Conservation (phyloP, 345 rosid species). For the Chamaenerion angustifolium region DNA sequence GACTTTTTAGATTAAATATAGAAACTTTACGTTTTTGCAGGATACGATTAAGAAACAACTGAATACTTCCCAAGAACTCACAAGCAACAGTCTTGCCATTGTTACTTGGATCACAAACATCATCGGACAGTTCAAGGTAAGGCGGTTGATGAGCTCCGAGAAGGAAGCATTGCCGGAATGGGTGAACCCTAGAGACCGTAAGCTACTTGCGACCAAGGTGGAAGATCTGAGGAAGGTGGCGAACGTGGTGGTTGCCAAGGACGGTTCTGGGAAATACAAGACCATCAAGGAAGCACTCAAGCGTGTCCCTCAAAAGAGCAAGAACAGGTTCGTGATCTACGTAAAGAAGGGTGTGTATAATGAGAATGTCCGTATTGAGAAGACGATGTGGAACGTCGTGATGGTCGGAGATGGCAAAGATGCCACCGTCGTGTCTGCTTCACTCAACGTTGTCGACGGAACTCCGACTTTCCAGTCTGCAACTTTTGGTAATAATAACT, state of each 20-base stretch:
- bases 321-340: slow-evolving; percentile 42
- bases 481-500: slow-evolving; percentile 46
- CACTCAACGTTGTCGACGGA: slow-evolving; percentile 51
- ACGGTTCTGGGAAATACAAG: slow-evolving; percentile 57
- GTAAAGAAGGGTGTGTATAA: slow-evolving; percentile 61
- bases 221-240: slow-evolving; percentile 37
- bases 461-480: slow-evolving; percentile 67
- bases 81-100: slow-evolving; percentile 68
- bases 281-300: slow-evolving; percentile 44
- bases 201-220: slow-evolving; percentile 20
- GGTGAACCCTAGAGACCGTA: slow-evolving; percentile 20
- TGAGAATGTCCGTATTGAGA: slow-evolving; percentile 61
- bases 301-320: slow-evolving; percentile 44
- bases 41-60: slow-evolving; percentile 13
- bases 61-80: slow-evolving; percentile 34
- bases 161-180: slow-evolving; percentile 7
- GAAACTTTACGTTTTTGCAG: neutral
- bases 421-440: slow-evolving; percentile 41
- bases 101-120: slow-evolving; percentile 45
- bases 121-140: slow-evolving; percentile 24
- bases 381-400: slow-evolving; percentile 55
- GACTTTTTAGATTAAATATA: no score
- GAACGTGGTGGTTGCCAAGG: slow-evolving; percentile 52
- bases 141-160: slow-evolving; percentile 26
- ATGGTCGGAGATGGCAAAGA: slow-evolving; percentile 76